Conservation (phyloP, 2,329 filamentous ascomycete species). For the Paecilomyces variotii region DNA sequence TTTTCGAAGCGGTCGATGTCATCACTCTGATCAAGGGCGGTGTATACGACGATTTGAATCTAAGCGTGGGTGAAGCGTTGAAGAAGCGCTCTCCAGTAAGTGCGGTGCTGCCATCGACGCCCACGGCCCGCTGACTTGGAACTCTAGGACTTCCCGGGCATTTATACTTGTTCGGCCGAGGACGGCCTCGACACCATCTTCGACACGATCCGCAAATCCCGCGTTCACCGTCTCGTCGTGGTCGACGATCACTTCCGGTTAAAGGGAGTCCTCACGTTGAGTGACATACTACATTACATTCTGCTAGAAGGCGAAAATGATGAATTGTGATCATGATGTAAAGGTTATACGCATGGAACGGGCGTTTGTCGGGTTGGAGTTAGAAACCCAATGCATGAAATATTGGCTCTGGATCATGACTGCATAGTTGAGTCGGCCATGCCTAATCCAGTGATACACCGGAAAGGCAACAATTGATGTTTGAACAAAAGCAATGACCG, state of each 20-base stretch:
- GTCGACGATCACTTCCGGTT: constrained; percentile 84
- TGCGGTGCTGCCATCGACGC: constrained; percentile 4
- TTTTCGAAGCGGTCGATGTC: constrained; percentile 96
- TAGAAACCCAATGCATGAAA: constrained; percentile 4
- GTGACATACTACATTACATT: constrained; percentile 93
- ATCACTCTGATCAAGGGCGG: constrained; percentile 93
- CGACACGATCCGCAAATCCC: constrained; percentile 88
- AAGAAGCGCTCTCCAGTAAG: constrained; percentile 70
- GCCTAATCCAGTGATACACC: constrained; percentile 11
- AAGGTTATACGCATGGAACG: background rate
- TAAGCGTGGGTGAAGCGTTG: constrained; percentile 80
- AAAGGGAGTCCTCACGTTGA: constrained; percentile 83
- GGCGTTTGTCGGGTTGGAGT: constrained; percentile 1
- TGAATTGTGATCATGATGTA: constrained; percentile 25
- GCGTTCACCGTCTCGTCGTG: constrained; percentile 86
- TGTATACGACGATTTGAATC: constrained; percentile 79
- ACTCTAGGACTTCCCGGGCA: constrained; percentile 74
- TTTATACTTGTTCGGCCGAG: constrained; percentile 88
- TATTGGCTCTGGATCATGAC: constrained; percentile 1
- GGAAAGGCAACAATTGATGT: constrained; percentile 22
- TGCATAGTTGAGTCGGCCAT: background rate
- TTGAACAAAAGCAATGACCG: constrained; percentile 8
- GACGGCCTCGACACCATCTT: constrained; percentile 94
- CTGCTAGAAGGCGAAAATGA: constrained; percentile 69
- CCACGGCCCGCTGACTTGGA: constrained; percentile 3